phyloP scores from a whole-genome alignment of 108 stramenopile genomes.

The Stephanodiscus minutulus region DNA sequence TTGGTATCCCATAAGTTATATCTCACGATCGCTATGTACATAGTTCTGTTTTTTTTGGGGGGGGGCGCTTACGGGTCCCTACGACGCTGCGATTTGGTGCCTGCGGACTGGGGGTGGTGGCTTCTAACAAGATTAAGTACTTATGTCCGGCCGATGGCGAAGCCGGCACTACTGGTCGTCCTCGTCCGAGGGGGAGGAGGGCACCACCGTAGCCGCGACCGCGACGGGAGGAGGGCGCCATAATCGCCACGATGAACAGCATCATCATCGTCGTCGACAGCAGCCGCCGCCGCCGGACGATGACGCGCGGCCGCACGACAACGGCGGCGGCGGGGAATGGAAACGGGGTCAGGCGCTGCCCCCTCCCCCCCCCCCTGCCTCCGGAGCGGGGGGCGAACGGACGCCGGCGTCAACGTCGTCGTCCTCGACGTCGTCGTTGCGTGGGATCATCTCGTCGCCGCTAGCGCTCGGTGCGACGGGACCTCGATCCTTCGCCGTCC shows the following conservation, averaged over 20 bases:
- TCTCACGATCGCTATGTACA: too few species aligned
- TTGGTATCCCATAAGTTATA: too few species aligned
- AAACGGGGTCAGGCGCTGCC: slow-evolving; percentile 11
- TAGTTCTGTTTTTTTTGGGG: too few species aligned
- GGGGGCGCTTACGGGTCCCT: too few species aligned
- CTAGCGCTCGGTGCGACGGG: too few species aligned
- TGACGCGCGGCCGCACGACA: background rate
- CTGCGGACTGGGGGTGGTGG: too few species aligned
- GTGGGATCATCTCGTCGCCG: too few species aligned
- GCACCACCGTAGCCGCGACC: background rate
- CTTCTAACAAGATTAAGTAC: too few species aligned
- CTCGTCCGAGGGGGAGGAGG: background rate
- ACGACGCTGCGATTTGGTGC: too few species aligned
- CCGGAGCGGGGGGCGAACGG: background rate
- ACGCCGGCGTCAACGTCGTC: background rate
- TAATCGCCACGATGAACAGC: slow-evolving; percentile 1
- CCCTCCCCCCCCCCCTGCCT: background rate
- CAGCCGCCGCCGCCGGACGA: background rate
- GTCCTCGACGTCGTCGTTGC: background rate
- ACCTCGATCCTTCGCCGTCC: too few species aligned
- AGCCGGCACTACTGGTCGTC: slow-evolving; percentile 12
- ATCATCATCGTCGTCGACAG: background rate
- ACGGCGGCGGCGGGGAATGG: slow-evolving; percentile 3
- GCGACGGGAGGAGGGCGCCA: background rate
- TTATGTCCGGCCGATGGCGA: slow-evolving; percentile 25